A percentile compares a stretch with the other conserved stretches of the same genome.
Conservation (phyloP, 306 rosid genomes). For the Hippophae tibetana region DNA sequence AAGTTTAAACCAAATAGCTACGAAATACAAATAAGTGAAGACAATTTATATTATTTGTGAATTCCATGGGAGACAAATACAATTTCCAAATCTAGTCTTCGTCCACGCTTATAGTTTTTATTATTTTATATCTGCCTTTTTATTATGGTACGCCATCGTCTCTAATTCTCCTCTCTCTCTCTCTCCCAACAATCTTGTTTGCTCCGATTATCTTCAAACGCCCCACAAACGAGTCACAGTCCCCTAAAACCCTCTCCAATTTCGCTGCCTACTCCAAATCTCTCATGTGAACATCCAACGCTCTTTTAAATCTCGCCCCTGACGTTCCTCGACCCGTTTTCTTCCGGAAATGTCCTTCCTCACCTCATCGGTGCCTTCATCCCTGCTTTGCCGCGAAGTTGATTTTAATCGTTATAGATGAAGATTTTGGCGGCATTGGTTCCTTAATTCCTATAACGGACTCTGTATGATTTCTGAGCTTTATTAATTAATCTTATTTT, state of each 20-base stretch:
- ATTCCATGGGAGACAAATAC: no score
- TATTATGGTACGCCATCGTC: constrained; percentile 17
- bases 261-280: background rate
- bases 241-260: background rate
- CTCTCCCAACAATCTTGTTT: constrained; percentile 18
- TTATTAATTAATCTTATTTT: background rate
- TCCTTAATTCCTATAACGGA: constrained; percentile 13
- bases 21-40: no score
- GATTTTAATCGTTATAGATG: constrained; percentile 11
- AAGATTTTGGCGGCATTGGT: constrained; percentile 18
- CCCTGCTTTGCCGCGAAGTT: constrained; percentile 7
- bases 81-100: no score
- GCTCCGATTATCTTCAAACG: constrained; percentile 22
- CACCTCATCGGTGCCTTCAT: constrained; percentile 11
- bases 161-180: background rate
- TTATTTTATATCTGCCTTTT: no score
- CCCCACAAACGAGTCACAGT: constrained; percentile 5
- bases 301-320: constrained; percentile 19
- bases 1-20: no score
- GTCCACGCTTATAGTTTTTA: no score
- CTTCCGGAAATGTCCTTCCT: constrained; percentile 17
- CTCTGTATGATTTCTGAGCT: constrained; percentile 12
- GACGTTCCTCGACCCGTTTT: constrained; percentile 2
- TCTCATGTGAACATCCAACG: background rate
- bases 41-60: no score